Evolutionary conservation across 2,329 filamentous ascomycete species (phyloP), one percentile per base, ranked within the genome.

Genomic region (Rhynchosporium graminicola): DNA sequence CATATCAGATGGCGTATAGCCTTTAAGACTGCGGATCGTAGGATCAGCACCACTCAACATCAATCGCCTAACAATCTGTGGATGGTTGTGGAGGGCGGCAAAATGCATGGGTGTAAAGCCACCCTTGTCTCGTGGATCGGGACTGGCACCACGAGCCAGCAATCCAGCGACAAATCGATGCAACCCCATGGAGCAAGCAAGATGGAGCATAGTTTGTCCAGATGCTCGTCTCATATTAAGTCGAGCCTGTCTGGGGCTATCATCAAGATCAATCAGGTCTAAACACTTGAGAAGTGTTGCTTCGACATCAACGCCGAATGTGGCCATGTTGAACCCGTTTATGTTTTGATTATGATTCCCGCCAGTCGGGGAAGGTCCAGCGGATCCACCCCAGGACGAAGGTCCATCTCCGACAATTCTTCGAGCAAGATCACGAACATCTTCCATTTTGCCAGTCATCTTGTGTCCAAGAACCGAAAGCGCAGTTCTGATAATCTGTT

Each of bases 81-180:
- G 79, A 71, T 92, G 87, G 65, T 88, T 85, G 74, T 90, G 88
- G 71, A 96, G 83, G 31, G 89, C 87, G 26, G 92, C 91, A 72
- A 94, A 84, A 74, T 96, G 91, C 78, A 96, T 82, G 13, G 92
- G 87, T 4, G 90, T 92, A 75, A 91, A 94, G 28, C 91, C 91
- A 56, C 89, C 88, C 65, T 87, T 88, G 73, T 96, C 92, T 60
- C 86, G 83, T 43, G 87, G 79, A 70, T 94, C 87, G 0, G 88
- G 86, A 71, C 89, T 88, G 26, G 90, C 91, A n/a, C 91, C 90
- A 66, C 90, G 84, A 9, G 87, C 89, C 26, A 96, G 79, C 31
- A 96, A 81, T 36, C 87, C 90, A 12, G 89, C 89, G 56, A 90
- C 90, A 66, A 96, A 88, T 52, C 89, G 84, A 66, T 87, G 84